phyloP scores from a whole-genome alignment of 2,329 filamentous ascomycete genomes.

The Chrysoporthe deuterocubensis region DNA sequence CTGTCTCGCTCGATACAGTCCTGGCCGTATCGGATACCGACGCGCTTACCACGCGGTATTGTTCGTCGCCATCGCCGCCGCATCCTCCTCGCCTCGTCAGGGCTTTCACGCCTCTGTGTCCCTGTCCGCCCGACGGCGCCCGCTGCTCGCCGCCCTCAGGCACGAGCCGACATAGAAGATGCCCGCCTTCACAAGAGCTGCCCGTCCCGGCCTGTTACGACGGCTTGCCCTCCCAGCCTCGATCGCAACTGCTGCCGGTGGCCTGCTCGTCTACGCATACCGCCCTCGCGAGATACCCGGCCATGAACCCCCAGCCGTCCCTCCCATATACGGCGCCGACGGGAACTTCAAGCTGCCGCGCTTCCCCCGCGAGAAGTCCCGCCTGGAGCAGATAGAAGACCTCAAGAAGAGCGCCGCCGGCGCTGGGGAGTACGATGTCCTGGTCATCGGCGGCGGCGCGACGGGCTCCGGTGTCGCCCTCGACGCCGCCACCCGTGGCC shows the following conservation, averaged over 20 bases:
- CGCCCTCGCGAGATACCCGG: constrained; percentile 75
- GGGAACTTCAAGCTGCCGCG: constrained; percentile 69
- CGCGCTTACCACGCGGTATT: background rate
- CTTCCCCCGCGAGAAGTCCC: constrained; percentile 66
- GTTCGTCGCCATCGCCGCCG: background rate
- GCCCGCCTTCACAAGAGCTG: constrained; percentile 32
- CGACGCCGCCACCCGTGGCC: constrained; percentile 76
- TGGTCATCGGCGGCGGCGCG: constrained; percentile 79
- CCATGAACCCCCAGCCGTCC: constrained; percentile 68
- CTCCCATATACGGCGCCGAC: constrained; percentile 70
- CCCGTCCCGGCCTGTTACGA: constrained; percentile 41
- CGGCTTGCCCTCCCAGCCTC: constrained; percentile 50
- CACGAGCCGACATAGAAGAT: constrained; percentile 8
- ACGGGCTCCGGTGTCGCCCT: constrained; percentile 82
- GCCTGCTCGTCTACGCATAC: constrained; percentile 58
- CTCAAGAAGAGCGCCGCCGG: constrained; percentile 54
- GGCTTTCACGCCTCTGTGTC: background rate
- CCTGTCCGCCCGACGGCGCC: too few species aligned
- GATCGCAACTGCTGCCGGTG: constrained; percentile 47
- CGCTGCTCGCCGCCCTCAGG: too few species aligned
- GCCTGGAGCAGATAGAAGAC: constrained; percentile 67
- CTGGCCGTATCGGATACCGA: background rate
- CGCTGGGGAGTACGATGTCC: constrained; percentile 70
- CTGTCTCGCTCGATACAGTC: background rate
- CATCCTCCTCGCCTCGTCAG: background rate